Percentiles rank a stretch among this genome's conserved stretches.
phyloP scores from a whole-genome alignment of 305 asterid genomes.

The Fraxinus latifolia region DNA sequence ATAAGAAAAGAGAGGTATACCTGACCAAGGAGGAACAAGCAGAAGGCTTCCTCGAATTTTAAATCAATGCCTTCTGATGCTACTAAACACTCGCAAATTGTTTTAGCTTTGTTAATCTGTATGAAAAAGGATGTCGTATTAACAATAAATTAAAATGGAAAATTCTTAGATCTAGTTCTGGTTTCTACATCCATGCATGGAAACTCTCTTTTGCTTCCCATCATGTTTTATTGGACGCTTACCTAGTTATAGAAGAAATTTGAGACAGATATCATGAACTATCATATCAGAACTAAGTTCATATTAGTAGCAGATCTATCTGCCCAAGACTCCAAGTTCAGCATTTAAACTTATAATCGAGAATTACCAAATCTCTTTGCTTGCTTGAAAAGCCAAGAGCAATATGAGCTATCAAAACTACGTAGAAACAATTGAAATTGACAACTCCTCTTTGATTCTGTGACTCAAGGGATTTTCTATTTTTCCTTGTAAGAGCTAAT shows the following conservation, averaged over 20 bases:
- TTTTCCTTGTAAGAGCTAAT: constrained; percentile 80
- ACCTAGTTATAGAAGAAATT: background rate
- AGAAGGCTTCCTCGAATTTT: constrained; percentile 91
- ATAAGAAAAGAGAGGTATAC: constrained; percentile 37
- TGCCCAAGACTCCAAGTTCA: background rate
- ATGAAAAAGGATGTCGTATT: constrained; percentile 20
- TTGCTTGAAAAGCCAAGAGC: constrained; percentile 94
- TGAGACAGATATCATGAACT: background rate
- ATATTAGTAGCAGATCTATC: background rate
- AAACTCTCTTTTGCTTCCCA: background rate
- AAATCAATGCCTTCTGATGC: constrained; percentile 88
- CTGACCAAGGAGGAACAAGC: constrained; percentile 95
- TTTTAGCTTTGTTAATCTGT: constrained; percentile 77
- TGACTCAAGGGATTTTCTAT: constrained; percentile 78
- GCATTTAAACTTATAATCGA: background rate
- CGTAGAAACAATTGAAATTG: constrained; percentile 79
- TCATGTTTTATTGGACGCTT: background rate
- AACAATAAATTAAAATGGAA: constrained; percentile 21
- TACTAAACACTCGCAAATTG: constrained; percentile 77
- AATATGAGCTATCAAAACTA: constrained; percentile 77
- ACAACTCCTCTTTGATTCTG: constrained; percentile 89
- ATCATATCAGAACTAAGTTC: background rate
- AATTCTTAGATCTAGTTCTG: constrained; percentile 6
- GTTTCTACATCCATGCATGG: background rate
- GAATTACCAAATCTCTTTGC: constrained; percentile 73